Conservation (phyloP, 257 asterid genomes). For the Forsythia suspensa region DNA sequence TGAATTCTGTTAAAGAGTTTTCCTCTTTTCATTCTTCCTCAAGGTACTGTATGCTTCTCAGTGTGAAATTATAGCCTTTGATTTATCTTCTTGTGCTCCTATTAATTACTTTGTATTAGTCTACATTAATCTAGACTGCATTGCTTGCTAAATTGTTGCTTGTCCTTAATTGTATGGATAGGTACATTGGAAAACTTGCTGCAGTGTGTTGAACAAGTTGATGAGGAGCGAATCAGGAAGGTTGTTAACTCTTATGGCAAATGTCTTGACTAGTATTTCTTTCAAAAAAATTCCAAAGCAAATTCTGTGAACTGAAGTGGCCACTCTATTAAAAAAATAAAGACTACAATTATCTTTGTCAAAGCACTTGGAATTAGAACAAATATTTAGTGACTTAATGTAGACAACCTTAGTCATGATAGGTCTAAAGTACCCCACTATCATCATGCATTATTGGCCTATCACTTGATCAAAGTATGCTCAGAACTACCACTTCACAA, state of each 20-base stretch:
- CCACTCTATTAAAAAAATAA: no score
- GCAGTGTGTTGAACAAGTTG: constrained; percentile 73
- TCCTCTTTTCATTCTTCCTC: neutral
- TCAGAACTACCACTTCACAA: neutral
- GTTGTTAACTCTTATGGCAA: constrained; percentile 33
- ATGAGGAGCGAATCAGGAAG: constrained; percentile 75
- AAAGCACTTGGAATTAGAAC: neutral
- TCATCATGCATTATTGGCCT: neutral
- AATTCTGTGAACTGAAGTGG: neutral
- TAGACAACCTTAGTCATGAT: neutral
- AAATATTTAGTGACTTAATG: neutral
- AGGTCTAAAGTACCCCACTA: neutral
- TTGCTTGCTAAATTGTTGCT: constrained; percentile 19
- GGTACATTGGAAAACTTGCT: constrained; percentile 89
- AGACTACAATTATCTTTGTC: neutral
- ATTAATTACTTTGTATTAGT: neutral
- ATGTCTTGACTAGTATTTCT: constrained; percentile 12
- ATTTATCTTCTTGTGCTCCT: neutral
- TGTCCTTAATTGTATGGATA: constrained; percentile 28
- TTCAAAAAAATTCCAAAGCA: neutral
- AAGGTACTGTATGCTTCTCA: neutral
- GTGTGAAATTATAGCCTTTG: neutral
- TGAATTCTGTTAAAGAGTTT: neutral
- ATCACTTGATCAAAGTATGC: neutral
- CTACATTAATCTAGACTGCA: constrained; percentile 6